Conservation (phyloP, 1,284 basidiomycete species). For the Heterobasidion occidentale region DNA sequence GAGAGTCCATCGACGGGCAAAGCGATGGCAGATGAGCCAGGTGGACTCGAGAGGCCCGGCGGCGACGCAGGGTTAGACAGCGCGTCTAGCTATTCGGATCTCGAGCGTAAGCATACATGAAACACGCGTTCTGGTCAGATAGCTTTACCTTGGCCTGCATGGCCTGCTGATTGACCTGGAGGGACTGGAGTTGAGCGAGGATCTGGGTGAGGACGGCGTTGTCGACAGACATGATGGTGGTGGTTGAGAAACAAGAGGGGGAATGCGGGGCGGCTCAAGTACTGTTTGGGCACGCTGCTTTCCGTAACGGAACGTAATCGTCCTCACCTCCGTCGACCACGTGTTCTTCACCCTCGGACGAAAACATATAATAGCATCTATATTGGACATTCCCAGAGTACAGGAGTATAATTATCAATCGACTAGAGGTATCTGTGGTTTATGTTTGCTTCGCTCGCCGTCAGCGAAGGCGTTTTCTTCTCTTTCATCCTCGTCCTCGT, state of each 20-base stretch:
- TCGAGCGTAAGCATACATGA: background rate
- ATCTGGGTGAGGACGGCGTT: constrained; percentile 69
- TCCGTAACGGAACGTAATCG: too few species aligned
- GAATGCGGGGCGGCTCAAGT: background rate
- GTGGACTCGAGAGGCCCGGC: constrained; percentile 10
- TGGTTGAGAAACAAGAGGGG: background rate
- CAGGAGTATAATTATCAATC: too few species aligned
- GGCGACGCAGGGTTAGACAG: constrained; percentile 20
- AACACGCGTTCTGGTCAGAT: background rate
- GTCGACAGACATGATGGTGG: constrained; percentile 20
- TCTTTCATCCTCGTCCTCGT: background rate
- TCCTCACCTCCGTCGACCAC: too few species aligned
- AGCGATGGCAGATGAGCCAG: background rate
- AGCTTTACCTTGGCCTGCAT: constrained; percentile 62
- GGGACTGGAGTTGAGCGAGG: constrained; percentile 54
- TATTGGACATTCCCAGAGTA: too few species aligned
- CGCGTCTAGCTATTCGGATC: constrained; percentile 26
- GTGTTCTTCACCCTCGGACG: too few species aligned
- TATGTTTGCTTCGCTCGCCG: background rate
- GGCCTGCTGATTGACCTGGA: constrained; percentile 66
- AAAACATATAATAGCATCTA: too few species aligned
- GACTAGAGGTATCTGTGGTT: too few species aligned
- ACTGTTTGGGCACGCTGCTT: background rate
- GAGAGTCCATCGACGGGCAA: background rate
- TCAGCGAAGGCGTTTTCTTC: background rate